phyloP scores from a whole-genome alignment of 2,329 filamentous ascomycete species.

The Ophiocordyceps camponoti-saundersi region DNA sequence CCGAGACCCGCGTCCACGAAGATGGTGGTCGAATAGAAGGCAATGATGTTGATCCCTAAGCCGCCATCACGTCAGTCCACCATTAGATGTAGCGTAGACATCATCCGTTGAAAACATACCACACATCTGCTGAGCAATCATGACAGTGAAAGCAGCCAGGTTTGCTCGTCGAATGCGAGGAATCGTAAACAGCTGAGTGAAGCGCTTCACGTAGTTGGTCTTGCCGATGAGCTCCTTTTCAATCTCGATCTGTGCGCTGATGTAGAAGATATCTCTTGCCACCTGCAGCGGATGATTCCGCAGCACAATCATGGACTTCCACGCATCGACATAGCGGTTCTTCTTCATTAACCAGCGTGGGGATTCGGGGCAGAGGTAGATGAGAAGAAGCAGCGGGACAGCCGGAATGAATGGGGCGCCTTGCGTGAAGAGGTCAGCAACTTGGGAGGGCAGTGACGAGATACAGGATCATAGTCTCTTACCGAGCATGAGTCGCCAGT shows the following conservation, averaged over 20 bases:
- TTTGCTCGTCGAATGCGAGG: conserved; percentile 54
- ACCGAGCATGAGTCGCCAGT: conserved; percentile 30
- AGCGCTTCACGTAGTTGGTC: conserved; percentile 26
- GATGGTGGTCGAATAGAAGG: conserved; percentile 54
- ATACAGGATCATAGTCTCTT: neutral
- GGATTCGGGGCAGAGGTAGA: conserved; percentile 48
- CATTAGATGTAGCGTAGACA: too few species aligned
- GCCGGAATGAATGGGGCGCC: conserved; percentile 41
- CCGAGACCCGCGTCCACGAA: conserved; percentile 39
- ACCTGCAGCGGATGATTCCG: conserved; percentile 37
- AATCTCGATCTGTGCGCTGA: conserved; percentile 23
- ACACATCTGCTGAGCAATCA: conserved; percentile 62
- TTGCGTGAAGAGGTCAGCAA: neutral
- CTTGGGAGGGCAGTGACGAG: neutral
- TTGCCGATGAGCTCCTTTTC: conserved; percentile 20
- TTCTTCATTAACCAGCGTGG: conserved; percentile 52
- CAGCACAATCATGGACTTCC: conserved; percentile 31
- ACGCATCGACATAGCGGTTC: conserved; percentile 41
- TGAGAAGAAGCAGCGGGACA: conserved; percentile 31
- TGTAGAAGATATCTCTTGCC: conserved; percentile 43
- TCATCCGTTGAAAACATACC: conserved; percentile 6
- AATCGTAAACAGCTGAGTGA: conserved; percentile 47
- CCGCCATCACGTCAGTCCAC: neutral
- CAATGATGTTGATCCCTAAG: conserved; percentile 45
- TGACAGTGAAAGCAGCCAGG: conserved; percentile 61